Evolutionary conservation across 148 eudicot species (phyloP), one percentile per base, ranked within the genome.

Genomic region (Pouteria glomerata): DNA sequence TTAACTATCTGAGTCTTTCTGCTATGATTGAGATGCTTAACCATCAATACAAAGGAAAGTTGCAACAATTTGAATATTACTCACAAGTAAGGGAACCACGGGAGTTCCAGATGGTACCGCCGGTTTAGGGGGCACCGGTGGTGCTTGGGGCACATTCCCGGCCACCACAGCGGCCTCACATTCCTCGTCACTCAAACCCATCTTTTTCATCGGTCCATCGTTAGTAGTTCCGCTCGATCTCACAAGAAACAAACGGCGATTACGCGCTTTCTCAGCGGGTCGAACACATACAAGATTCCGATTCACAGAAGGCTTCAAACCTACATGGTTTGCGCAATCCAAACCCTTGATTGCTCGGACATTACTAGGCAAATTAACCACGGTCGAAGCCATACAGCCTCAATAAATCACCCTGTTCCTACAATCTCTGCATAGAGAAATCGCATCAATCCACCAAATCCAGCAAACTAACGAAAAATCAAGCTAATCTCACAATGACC

Each of bases 91-190:
- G 33, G 84, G 33, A 33, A 85, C 75, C 8, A 79, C 73, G 21
- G 98, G 98, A 1, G 98, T 95, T 56, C 89, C 88, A 69, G 74
- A 51, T 5, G 98, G 97, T 0, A 87, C 67, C 18, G 82, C 84
- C 3, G 97, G 96, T 3, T 19, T 79, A 4, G 88, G 81, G 12
- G 90, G 93, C 7, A 76, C 92, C 0, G 93, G 88, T 30, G 97
- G 98, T 0, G 98, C 92, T 47, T 85, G 66, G 8, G 97, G 98
- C 3, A 74, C 83, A 64, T 88, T 82, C 6, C 98, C 97, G 16
- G 96, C 91, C 8, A 86, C 97, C 11, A 89, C 96, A 53, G 91
- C 90, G 66, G 98, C 96, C 74, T 95, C 98, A 63, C 96, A 91
- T 63, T 95, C 96, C 34, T 80, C 97, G 70, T 78, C 88, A 61